phyloP scores from a whole-genome alignment of 2,329 filamentous ascomycete genomes.

The Zelopaecilomyces penicillatus region DNA sequence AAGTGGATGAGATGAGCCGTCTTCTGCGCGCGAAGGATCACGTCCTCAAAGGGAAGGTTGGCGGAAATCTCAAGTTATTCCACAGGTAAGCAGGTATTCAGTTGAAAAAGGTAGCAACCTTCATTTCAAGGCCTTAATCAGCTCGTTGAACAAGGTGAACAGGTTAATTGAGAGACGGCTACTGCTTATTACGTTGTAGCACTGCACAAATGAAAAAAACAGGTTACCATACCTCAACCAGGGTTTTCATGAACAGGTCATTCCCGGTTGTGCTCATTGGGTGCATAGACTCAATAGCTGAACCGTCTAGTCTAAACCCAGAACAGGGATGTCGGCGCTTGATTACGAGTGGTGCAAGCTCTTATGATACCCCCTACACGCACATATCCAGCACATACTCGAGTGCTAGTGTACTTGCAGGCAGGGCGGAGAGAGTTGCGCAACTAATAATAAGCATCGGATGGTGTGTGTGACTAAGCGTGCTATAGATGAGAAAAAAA shows the following conservation, averaged over 20 bases:
- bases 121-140: background rate
- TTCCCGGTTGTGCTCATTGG: constrained; percentile 16
- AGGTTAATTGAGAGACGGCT: too few relatives aligned
- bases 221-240: background rate
- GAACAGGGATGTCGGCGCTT: constrained; percentile 10
- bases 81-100: background rate
- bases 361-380: too few relatives aligned
- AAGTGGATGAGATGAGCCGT: background rate
- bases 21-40: background rate
- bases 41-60: background rate
- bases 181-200: too few relatives aligned
- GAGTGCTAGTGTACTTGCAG: too few relatives aligned
- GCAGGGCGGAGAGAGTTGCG: too few relatives aligned
- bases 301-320: constrained; percentile 10
- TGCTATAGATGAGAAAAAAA: background rate
- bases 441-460: too few relatives aligned
- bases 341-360: too few relatives aligned
- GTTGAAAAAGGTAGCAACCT: background rate
- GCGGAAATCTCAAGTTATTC: too few relatives aligned
- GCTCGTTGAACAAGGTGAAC: too few relatives aligned
- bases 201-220: too few relatives aligned
- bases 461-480: too few relatives aligned
- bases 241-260: constrained; percentile 14
- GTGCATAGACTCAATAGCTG: constrained; percentile 14
- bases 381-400: too few relatives aligned